Conservation (phyloP, 1,139 yeast species). For the Geotrichum europaeum region DNA sequence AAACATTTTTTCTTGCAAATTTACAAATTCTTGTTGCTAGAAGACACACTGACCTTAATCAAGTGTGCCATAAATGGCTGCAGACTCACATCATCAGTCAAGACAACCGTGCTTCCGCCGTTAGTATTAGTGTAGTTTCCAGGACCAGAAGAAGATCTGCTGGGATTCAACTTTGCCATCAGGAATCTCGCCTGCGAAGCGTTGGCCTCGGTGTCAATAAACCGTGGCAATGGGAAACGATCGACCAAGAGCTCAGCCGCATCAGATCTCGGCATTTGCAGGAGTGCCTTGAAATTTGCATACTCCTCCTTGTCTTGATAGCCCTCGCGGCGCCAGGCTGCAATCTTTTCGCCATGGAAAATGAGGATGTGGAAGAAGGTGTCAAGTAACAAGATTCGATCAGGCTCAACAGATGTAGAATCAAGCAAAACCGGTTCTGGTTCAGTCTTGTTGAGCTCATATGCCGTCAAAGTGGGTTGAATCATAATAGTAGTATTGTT, state of each 20-base stretch:
- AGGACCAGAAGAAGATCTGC: conserved; percentile 38
- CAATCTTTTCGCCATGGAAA: conserved; percentile 61
- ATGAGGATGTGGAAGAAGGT: conserved; percentile 70
- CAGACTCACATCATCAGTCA: conserved; percentile 90
- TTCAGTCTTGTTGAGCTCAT: conserved; percentile 52
- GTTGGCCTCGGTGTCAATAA: conserved; percentile 68
- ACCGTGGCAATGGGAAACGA: conserved; percentile 70
- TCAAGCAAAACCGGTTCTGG: conserved; percentile 67
- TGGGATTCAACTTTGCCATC: conserved; percentile 67
- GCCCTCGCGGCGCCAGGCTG: conserved; percentile 64
- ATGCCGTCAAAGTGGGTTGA: conserved; percentile 66
- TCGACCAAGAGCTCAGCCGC: conserved; percentile 64
- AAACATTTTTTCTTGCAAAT: neutral
- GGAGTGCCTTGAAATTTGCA: conserved; percentile 52
- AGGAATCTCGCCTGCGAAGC: conserved; percentile 75
- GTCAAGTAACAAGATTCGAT: conserved; percentile 58
- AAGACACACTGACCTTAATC: conserved; percentile 48
- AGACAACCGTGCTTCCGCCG: conserved; percentile 67
- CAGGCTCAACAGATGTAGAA: conserved; percentile 57
- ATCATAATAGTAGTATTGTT: conserved; percentile 64
- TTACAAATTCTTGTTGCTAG: conserved; percentile 11
- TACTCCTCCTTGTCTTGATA: conserved; percentile 64
- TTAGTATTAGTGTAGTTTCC: conserved; percentile 37
- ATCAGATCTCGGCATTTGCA: conserved; percentile 61
- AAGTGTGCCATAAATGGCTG: conserved; percentile 90